phyloP scores from a whole-genome alignment of 2,329 filamentous ascomycete species.

The Aspergillaceae sp. region DNA sequence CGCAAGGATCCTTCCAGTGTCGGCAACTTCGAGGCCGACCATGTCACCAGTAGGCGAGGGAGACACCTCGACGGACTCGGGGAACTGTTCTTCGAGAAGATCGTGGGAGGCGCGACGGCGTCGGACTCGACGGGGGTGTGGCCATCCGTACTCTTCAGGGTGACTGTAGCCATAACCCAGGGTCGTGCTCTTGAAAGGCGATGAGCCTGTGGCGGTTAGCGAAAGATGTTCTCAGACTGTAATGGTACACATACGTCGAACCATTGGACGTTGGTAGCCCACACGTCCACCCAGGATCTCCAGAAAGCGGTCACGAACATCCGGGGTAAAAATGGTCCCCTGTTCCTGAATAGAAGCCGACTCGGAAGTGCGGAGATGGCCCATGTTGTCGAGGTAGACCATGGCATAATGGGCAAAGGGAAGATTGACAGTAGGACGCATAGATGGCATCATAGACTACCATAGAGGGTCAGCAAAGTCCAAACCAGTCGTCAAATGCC shows the following conservation, averaged over 20 bases:
- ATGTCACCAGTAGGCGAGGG: slow-evolving; percentile 16
- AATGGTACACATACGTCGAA: slow-evolving; percentile 19
- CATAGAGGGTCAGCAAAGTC: background rate
- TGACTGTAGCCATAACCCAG: slow-evolving; percentile 11
- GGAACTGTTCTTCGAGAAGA: slow-evolving; percentile 10
- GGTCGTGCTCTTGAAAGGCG: slow-evolving; percentile 11
- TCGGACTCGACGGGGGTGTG: slow-evolving; percentile 18
- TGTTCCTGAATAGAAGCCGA: slow-evolving; percentile 26
- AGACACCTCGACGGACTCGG: slow-evolving; percentile 17
- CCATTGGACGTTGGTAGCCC: slow-evolving; percentile 19
- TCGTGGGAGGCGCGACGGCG: slow-evolving; percentile 19
- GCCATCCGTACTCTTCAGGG: slow-evolving; percentile 3
- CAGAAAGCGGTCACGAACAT: slow-evolving; percentile 28
- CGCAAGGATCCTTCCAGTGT: slow-evolving; percentile 26
- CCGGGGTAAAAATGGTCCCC: slow-evolving; percentile 24
- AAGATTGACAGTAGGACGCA: slow-evolving; percentile 16
- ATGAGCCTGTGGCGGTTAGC: slow-evolving; percentile 2
- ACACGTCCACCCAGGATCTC: slow-evolving; percentile 25
- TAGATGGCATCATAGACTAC: slow-evolving; percentile 21
- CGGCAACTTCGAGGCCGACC: slow-evolving; percentile 29
- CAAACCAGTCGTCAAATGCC: background rate
- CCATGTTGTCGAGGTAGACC: slow-evolving; percentile 28
- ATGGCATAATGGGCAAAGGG: slow-evolving; percentile 28
- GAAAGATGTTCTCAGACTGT: no score
- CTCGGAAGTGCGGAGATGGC: slow-evolving; percentile 25